A percentile compares a stretch with the other conserved stretches of the same genome.
These are phyloP conservation scores for Sclerotinia subarctica DNA, from an alignment of 2,329 filamentous ascomycete species.

Conservation along the genomic window DNA sequence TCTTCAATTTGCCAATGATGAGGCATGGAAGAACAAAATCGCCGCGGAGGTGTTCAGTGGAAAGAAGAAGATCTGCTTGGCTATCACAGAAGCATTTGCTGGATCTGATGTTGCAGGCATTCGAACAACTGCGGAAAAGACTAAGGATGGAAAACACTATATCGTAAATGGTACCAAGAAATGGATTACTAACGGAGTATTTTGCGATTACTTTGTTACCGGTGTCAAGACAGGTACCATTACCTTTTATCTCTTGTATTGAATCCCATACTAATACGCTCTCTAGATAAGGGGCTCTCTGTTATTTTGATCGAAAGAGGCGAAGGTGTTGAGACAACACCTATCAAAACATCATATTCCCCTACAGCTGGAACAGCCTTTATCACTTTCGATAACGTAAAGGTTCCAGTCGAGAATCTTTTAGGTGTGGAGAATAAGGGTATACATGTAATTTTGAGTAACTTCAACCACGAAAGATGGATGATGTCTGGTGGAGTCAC, in stretches of 20 bases:
- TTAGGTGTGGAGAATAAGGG: conserved; percentile 83
- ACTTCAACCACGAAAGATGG: conserved; percentile 87
- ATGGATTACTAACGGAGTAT: conserved; percentile 82
- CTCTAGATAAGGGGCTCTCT: conserved; percentile 65
- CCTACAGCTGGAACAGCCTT: conserved; percentile 53
- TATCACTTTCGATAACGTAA: conserved; percentile 81
- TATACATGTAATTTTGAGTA: conserved; percentile 77
- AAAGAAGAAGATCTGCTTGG: conserved; percentile 83
- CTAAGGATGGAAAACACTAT: conserved; percentile 67
- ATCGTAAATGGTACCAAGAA: conserved; percentile 77
- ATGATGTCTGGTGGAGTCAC: conserved; percentile 64
- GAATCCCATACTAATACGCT: background rate
- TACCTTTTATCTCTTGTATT: background rate
- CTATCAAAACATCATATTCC: conserved; percentile 80
- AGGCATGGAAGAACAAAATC: conserved; percentile 62
- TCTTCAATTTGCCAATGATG: conserved; percentile 71
- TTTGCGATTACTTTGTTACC: conserved; percentile 78
- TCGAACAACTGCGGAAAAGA: conserved; percentile 74
- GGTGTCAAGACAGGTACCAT: conserved; percentile 61
- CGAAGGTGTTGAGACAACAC: conserved; percentile 71
- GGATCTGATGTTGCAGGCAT: conserved; percentile 79
- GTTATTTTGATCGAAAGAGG: conserved; percentile 72
- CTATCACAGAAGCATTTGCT: conserved; percentile 85
- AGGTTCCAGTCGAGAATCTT: conserved; percentile 75
- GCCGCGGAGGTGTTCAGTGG: conserved; percentile 71